Base-by-base conservation (phyloP, 345 rosid species). In the Arabis alpina region DNA sequence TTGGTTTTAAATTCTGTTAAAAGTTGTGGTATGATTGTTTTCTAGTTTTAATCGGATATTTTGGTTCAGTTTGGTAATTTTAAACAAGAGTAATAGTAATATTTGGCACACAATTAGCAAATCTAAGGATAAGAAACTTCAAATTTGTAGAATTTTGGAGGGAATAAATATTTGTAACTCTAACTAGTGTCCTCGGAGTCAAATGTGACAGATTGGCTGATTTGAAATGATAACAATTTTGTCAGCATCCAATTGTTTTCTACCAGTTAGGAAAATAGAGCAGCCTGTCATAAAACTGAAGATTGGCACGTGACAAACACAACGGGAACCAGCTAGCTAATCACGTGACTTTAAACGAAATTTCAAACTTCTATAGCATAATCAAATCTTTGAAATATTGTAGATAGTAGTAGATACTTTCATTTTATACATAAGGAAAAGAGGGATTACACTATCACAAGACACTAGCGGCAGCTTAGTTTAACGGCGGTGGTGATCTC, bases 401-500 rank as follows among this genome's bases (percentile, higher is more conserved):
- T 1, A 34, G 8, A 34, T 34, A 28, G 32, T 27, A 27, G 3
- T 28, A 49, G n/a, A 58, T 47, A n/a, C 8, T 32, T 42, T 32
- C 19, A 28, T 27, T 71, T 54, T 37, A 34, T 72, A 63, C 64
- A 44, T 5, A 24, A 0, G 10, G 6, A 8, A 44, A 3, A 53
- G 23, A 23, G 13, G 49, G 27, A 27, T 54, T 54, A 54, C 57
- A 64, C 63, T 37, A 53, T 54, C 56, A 44, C 57, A 73, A 12
- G 34, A 57, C 30, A 51, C 61, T 40, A 56, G 11, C 45, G 48
- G 53, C 14, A 28, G 39, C 6, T 24, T 72, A 16, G 10, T n/a
- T 86, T 78, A 84, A 23, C 73, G 86, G 37, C 70, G 82, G 5
- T 75, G 80, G 16, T 80, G 67, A 2, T 69, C 1, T 12, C 80